Conservation (phyloP, 257 asterid genomes). For the Solanum pinnatisectum region DNA sequence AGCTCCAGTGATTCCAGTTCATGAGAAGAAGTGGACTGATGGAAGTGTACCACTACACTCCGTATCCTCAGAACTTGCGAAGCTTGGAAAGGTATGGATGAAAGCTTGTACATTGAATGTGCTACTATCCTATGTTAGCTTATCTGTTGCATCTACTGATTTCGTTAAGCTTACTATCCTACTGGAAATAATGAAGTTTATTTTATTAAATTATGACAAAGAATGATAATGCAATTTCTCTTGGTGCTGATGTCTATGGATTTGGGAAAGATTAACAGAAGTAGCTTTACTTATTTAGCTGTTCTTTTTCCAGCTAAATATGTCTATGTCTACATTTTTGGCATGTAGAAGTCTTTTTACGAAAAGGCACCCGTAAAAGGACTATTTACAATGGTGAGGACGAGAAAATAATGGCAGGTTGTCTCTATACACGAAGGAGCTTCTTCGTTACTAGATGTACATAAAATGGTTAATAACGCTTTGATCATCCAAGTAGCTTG, state of each 20-base stretch:
- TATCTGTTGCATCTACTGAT: neutral
- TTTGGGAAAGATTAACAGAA: neutral
- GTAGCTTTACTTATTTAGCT: neutral
- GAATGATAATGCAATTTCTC: neutral
- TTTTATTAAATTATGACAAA: neutral
- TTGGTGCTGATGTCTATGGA: neutral
- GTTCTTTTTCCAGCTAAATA: neutral
- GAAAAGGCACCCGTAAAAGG: neutral
- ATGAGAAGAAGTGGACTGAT: constrained; percentile 97
- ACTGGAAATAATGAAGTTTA: neutral
- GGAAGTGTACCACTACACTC: constrained; percentile 63
- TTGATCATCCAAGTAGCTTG: neutral
- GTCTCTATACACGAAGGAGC: neutral
- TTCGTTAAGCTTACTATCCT: neutral
- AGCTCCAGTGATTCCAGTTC: constrained; percentile 79
- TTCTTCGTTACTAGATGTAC: neutral
- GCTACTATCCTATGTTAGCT: neutral
- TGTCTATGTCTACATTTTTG: neutral
- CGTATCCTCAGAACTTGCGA: constrained; percentile 65
- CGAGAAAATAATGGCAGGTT: neutral
- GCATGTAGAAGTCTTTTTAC: neutral
- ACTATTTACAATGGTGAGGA: neutral
- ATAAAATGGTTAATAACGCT: neutral
- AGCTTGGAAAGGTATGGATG: constrained; percentile 64
- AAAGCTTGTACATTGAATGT: neutral